phyloP scores from a whole-genome alignment of 2,329 filamentous ascomycete species.

The Botrytis paeoniae region DNA sequence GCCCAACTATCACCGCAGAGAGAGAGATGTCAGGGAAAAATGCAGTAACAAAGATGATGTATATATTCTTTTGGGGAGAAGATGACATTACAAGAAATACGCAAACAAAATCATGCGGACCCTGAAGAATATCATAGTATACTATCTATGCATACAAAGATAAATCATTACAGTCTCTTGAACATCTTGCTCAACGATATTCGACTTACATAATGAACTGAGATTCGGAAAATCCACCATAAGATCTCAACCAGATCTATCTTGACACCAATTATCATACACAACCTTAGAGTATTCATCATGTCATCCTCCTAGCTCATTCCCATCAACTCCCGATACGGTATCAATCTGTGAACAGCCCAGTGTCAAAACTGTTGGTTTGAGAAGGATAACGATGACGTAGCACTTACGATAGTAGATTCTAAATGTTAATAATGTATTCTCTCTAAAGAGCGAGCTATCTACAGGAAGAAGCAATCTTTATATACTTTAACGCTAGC shows the following conservation, averaged over 20 bases:
- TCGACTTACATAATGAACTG: fast-evolving
- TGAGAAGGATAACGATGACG: too few relatives aligned
- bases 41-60: not conserved
- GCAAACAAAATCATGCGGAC: not conserved
- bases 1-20: fast-evolving
- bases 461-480: too few relatives aligned
- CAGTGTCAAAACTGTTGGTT: not conserved
- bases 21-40: not conserved
- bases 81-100: not conserved
- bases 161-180: too few relatives aligned
- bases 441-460: too few relatives aligned
- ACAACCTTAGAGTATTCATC: not conserved
- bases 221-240: too few relatives aligned
- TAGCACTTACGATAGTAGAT: too few relatives aligned
- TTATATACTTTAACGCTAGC: too few relatives aligned
- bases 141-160: too few relatives aligned
- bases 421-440: too few relatives aligned
- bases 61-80: not conserved
- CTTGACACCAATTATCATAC: not conserved
- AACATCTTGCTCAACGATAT: not conserved
- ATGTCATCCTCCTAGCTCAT: too few relatives aligned
- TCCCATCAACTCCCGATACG: fast-evolving
- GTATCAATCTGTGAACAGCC: too few relatives aligned
- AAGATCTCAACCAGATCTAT: not conserved
- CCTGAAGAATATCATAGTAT: not conserved